Evolutionary conservation across 2,329 filamentous ascomycete genomes (phyloP), one percentile per base, ranked within the genome.

Genomic region (Neonectria faginata): DNA sequence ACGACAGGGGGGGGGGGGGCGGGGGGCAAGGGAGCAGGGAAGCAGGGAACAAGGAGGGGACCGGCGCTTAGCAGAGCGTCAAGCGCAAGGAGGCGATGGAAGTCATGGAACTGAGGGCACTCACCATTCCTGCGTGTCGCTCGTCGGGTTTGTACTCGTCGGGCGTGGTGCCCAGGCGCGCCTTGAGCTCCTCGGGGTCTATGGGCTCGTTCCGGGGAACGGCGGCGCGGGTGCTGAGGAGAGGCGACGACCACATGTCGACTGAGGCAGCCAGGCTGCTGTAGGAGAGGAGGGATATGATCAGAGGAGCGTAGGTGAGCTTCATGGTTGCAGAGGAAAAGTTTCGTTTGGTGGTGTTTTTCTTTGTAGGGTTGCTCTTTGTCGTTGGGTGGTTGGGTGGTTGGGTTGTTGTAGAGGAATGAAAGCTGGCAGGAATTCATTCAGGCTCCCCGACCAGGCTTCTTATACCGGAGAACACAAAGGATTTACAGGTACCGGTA

Each of bases 181-280:
- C 64, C 55, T 70, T 66, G 36, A 74, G 42, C 27, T 72, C 60
- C 25, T 70, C 53, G 10, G 72, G 63, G 12, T 67, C 60, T 20
- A 74, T 72, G 10, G 62, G 20, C 50, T 71, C 55, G 41, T 65
- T 61, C 27, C 39, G 47, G 33, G 68, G 64, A 27, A 57, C 51
- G 31, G 41, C 51, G 52, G 41, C 53, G 54, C 69, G 68, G 27
- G 57, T 61, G 20, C 47, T 52, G 20, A 70, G 57, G 20, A 70
- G 57, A 7, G 65, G 67, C 16, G 72, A 63, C 11, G 69, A 68
- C 68, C 69, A 70, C 60, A 71, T 67, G 41, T 72, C 69, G 14
- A 73, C 70, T n/a, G 72, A 68, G 22, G 59, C 60, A 10, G 72
- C 60, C 7, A 70, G 39, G 36, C 64, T 67, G 29, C 61, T 45